Evolutionary conservation across 768 basidiomycete species (phyloP).

Genomic region (Leccinum fibrillosum): DNA sequence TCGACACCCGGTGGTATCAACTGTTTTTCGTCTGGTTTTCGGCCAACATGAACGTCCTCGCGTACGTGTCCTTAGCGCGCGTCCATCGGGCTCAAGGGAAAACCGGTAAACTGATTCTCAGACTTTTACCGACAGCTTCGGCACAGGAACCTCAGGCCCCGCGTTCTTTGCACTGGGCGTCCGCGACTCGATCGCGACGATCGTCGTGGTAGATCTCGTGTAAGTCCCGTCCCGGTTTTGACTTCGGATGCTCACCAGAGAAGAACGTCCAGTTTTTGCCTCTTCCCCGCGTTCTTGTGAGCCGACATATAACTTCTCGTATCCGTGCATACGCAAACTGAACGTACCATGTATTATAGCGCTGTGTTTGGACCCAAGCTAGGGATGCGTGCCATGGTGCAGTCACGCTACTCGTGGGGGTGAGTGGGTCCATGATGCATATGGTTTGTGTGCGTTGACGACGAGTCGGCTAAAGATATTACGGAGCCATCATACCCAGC

Average conservation of each 20-base stretch:
- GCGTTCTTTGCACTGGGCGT: conserved; percentile 46
- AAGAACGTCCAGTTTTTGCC: conserved; percentile 24
- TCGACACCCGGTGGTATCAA: conserved; percentile 42
- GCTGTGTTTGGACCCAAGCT: conserved; percentile 53
- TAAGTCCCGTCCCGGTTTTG: conserved; percentile 21
- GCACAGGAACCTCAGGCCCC: conserved; percentile 49
- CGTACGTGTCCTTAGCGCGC: conserved; percentile 28
- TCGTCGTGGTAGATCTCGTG: conserved; percentile 45
- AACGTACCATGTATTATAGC: conserved; percentile 21
- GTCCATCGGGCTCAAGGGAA: too few species aligned
- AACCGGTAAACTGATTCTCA: neutral
- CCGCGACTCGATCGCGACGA: conserved; percentile 38
- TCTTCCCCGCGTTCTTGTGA: conserved; percentile 39
- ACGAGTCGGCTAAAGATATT: conserved; percentile 31
- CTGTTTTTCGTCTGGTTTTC: conserved; percentile 54
- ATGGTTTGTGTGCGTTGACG: conserved; percentile 7
- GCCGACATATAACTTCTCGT: conserved; percentile 2
- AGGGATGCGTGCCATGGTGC: conserved; percentile 58
- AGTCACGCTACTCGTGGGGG: conserved; percentile 54
- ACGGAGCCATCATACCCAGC: conserved; percentile 39
- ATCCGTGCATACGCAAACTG: neutral
- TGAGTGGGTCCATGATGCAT: conserved; percentile 17
- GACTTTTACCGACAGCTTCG: conserved; percentile 32
- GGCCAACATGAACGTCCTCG: conserved; percentile 41
- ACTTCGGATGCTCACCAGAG: conserved; percentile 1